Evolutionary conservation across 306 rosid genomes (phyloP), one percentile per base, ranked within the genome.

Genomic region (Sindora glabra): DNA sequence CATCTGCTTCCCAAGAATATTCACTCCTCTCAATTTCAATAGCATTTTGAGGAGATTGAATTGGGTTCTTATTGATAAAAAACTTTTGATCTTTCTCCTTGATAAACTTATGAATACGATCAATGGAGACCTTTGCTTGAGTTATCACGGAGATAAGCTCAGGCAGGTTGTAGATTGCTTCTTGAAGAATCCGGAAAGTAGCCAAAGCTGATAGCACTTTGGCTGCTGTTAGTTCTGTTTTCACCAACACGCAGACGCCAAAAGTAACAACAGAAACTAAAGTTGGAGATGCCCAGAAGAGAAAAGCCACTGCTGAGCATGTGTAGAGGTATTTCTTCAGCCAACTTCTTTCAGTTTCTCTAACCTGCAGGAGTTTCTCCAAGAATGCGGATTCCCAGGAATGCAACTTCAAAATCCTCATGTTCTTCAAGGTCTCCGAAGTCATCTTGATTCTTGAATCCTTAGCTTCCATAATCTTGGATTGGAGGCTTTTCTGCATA

Each of bases 251-350:
- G 2, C 34, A 29, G 1, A 29, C 34, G 8, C 34, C 79, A 44
- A 80, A 80, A 54, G 85, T 80, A 45, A 71, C 36, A 10, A 79
- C 80, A 7, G 86, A 77, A 59, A 81, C 80, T 44, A 81, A 40
- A 39, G 86, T 81, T 34, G 86, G 86, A 11, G 86, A 81, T 62
- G 81, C 80, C 86, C 83, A 81, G 45, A 81, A 81, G 61, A 81
- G 80, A 64, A 81, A 72, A 5, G 73, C 76, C 30, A 75, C 72
- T 9, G 68, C 68, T 8, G 85, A 72, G 59, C 73, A 48, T 17
- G 78, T 67, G 33, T 79, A 75, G 22, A 79, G 79, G 65, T 75
- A 71, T 66, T 66, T 72, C 71, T 75, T 71, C 41, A 79, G 74
- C 85, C 81, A 79, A 11, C 72, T 37, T 40, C 64, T 63, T 64